phyloP scores from a whole-genome alignment of 306 rosid species.

The Parietaria judaica region DNA sequence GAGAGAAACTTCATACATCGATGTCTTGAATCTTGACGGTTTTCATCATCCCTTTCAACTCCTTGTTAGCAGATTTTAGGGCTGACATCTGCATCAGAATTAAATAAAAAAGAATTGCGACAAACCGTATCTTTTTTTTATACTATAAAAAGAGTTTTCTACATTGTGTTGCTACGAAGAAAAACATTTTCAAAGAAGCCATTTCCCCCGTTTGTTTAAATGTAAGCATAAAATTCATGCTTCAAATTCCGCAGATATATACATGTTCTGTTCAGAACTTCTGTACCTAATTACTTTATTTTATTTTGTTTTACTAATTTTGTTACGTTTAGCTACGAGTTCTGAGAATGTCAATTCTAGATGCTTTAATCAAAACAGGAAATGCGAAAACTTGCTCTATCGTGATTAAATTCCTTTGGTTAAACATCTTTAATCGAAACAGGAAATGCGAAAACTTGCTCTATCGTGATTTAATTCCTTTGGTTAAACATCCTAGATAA shows the following conservation, averaged over 20 bases:
- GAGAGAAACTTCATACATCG: slow-evolving; percentile 50
- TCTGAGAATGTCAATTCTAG: too few species aligned
- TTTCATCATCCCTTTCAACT: slow-evolving; percentile 97
- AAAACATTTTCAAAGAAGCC: slow-evolving; percentile 42
- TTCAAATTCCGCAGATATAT: slow-evolving; percentile 11
- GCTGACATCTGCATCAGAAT: slow-evolving; percentile 60
- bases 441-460: too few species aligned
- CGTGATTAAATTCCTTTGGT: too few species aligned
- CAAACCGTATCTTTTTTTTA: slow-evolving; percentile 1
- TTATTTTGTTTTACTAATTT: background rate
- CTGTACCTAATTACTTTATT: background rate
- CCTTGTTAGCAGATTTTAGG: slow-evolving; percentile 93
- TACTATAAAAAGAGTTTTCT: slow-evolving; percentile 33
- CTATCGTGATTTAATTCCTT: too few species aligned
- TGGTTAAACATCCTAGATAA: too few species aligned
- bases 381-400: too few species aligned
- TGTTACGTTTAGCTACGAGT: too few species aligned
- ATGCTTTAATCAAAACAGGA: too few species aligned
- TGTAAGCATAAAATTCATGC: slow-evolving; percentile 24
- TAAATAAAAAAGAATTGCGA: slow-evolving; percentile 14
- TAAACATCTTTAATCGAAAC: too few species aligned
- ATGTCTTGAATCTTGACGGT: slow-evolving; percentile 95
- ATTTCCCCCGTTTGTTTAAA: slow-evolving; percentile 34
- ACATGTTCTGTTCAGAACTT: background rate
- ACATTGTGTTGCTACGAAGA: slow-evolving; percentile 78